Evolutionary conservation across 768 basidiomycete species (phyloP), one percentile per base, ranked within the genome.

Genomic region (Rhizopogon rudus): DNA sequence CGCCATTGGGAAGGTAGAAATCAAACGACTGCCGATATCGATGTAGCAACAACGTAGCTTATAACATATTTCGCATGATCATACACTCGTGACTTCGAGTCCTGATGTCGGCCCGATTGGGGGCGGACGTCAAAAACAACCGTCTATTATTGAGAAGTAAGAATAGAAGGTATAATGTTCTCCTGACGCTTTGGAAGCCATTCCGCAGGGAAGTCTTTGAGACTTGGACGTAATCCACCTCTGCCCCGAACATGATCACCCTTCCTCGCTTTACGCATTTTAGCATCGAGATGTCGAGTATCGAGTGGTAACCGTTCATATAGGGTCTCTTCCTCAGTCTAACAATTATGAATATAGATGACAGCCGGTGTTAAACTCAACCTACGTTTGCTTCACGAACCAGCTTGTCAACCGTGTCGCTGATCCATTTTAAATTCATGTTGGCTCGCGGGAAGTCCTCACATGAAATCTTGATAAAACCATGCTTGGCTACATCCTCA

Each of bases 351-450:
- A 62, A 57, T 22, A 37, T 50, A 44, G 49, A 59, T 44, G 54
- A 35, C 29, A 56, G 17, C 60, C 25, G 44, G 35, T 10, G 43
- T 40, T 44, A 44, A 39, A 12, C 40, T 41, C 51, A 20, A 81
- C 92, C 62, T 65, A 97, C 96, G 68, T 94, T 93, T 9, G 94
- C 91, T 63, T 86, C 87, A n/a, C 70, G 71, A 58, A 98, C 68
- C 42, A 99, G 72, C 61, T 79, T 74, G 64, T 94, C 89, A 53
- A 99, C 70, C 14, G 83, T 79, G 66, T 98, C 95, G 60, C 88
- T 89, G 40, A 89, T 91, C 89, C 93, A 96, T 70, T 95, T 96
- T 63, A 96, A 75, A 71, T 99, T 99, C 89, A 91, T 87, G 28
- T 83, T 77, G 2, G 86, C 81, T 60, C 82, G 77, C 6, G 86